Base-by-base conservation (phyloP, 108 stramenopile genomes). In the Aureococcus anophagefferens region DNA sequence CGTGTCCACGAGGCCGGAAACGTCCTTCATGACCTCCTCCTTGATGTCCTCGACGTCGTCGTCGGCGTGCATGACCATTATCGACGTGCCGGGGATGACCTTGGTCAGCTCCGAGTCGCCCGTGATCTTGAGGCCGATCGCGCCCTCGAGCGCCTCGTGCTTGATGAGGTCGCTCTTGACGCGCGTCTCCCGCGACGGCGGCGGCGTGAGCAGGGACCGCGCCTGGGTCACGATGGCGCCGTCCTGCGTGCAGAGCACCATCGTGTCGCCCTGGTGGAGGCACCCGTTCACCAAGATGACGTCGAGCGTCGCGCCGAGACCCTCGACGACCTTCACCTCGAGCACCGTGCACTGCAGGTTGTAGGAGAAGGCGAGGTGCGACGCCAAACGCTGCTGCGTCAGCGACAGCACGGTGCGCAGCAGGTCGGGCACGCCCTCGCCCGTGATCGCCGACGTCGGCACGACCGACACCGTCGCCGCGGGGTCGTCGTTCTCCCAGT, bases 281-380 rank as follows among this genome's bases (percentile, higher is more conserved):
- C 84, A 81, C 31, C 96, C 96, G 83, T 95, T 96, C 34, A 98
- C 95, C 44, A 99, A 89, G 69, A 96, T 84, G 51, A 94, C 90
- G 84, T 99, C 98, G 16, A 99, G 90, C 28, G 98, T 98, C 89
- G 93, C 95, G 62, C 98, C 98, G 40, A 99, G 85, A 46, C 98
- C 98, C 77, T 98, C 96, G 71, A 99, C 96, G 30, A 86, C 93
- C 86, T 99, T 99, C 35, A 99, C 98, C 76, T 99, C 98, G 68
- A 99, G 78, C 30, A 98, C 97, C 29, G 97, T 97, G 71, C 86
- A 88, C 82, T 97, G 91, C 67, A 96, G 82, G 67, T 90, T 93
- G 33, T 88, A 89, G 72, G 84, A 84, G 90, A 90, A 98, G 95
- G 95, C 95, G 68, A 99, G 72, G 71, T 89, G 84, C 71, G 90